Base-by-base conservation (phyloP, 805 yeast species). In the Priceomyces fermenticarens region DNA sequence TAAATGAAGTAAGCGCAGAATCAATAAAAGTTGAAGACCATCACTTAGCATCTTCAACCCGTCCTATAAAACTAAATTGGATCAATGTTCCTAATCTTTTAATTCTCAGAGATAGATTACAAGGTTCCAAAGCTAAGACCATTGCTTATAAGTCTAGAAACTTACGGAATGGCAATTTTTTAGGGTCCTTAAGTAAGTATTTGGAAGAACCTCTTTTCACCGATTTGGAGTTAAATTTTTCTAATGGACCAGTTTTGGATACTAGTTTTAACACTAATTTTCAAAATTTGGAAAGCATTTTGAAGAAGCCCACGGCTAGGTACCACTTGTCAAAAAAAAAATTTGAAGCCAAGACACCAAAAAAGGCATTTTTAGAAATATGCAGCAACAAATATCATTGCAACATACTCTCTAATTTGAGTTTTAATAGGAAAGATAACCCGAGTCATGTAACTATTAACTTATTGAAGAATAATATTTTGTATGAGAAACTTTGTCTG, bases 331-430 rank as follows among this genome's bases (percentile, higher is more conserved):
- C 70, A 2, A 61, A 63, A 25, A 69, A 72, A 32, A 61, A 73
- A 35, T 64, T 72, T 0, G 52, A 60, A 36, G 38, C 61, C 12
- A 65, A 67, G 23, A 71, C 81, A 0, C 45, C 57, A 2, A 51
- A 53, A 12, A 57, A 57, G 29, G 77, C 78, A 3, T 80, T 78
- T 49, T 59, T 62, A 41, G 77, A 73, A 14, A 75, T 77, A 13
- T 81, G 87, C 48, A 66, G 70, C 37, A 66, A 72, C 36, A 30
- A 43, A 10, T 53, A 54, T 32, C 79, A 77, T 46, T 45, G 62
- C 44, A 44, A 47, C 13, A 47, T 52, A 1, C 47, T 65, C 10
- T 45, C 63, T 6, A 54, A 52, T 20, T 45, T 54, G 14, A 47
- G 57, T 32, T 47, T 62, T n/a, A 48, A 49, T 23, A 51, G 52